Evolutionary conservation across 2,329 filamentous ascomycete species (phyloP), one percentile per base, ranked within the genome.

Genomic region (Lasiodiplodia sp.): DNA sequence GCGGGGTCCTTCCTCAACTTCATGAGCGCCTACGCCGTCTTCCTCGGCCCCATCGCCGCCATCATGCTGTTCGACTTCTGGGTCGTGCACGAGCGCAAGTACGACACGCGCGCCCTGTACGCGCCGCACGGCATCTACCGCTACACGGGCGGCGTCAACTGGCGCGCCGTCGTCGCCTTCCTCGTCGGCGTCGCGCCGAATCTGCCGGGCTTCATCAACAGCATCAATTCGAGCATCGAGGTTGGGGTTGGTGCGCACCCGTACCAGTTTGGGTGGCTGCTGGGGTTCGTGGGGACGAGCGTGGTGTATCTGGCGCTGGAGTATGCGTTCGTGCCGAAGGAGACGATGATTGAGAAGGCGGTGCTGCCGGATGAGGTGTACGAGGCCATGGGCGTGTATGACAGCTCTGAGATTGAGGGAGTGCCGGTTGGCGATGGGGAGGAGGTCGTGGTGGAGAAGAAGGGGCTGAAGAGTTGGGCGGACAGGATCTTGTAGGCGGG

Each of bases 211-310:
- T 80, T 90, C 69, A 82, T 83, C 18, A 75, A 79, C 38, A 77
- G 75, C 0, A 80, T 84, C 66, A 83, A 83, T 64, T 70, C 77
- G 0, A 74, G 67, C 16, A 78, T 84, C 21, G 71, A 78, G 2
- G 78, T 81, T 0, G 83, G 83, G 0, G 78, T 79, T 0, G 89
- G 89, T 0, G 78, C 82, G 0, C 76, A 80, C 52, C 84, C 90
- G 4, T 91, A 90, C 74, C 83, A 85, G 31, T 89, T 91, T 74
- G 88, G 89, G n/a, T 91, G 89, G 86, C 74, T 91, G 21, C 82
- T 89, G 60, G 89, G 89, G 0, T 90, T 91, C 71, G 79, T 84
- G 11, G 81, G 77, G 0, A 87, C 86, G 8, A 84, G 86, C 23
- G 62, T 87, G 3, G 81, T 90, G 0, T 91, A 91, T 77, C 78